phyloP scores from a whole-genome alignment of 345 rosid species.

The Ailanthus altissimus region DNA sequence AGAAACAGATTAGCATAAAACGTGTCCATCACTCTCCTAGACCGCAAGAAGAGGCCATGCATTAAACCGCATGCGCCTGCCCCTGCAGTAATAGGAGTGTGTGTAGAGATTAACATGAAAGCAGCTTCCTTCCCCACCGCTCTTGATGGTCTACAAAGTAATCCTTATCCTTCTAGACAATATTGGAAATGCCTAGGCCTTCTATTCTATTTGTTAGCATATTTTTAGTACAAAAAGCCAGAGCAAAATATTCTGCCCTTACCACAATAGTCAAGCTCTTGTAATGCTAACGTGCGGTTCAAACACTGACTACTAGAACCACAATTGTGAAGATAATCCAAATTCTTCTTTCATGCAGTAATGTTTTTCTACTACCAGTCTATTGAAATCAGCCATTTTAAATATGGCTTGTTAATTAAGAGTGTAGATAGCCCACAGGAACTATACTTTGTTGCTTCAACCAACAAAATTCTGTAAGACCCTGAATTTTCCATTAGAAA shows the following conservation, averaged over 20 bases:
- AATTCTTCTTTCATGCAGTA: no score
- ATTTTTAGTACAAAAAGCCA: neutral
- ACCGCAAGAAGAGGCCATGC: neutral
- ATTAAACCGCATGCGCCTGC: neutral
- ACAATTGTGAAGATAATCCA: neutral
- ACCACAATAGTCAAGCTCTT: neutral
- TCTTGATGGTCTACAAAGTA: neutral
- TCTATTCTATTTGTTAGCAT: no score
- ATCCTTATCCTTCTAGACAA: neutral
- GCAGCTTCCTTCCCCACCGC: neutral
- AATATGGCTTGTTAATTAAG: neutral
- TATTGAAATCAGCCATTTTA: neutral
- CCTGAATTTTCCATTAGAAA: no score
- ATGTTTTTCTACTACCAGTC: neutral
- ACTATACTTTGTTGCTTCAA: no score
- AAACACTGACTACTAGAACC: neutral
- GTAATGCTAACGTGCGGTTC: neutral
- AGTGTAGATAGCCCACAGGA: neutral
- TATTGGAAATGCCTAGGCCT: neutral
- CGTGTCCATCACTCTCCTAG: neutral
- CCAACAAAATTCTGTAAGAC: no score
- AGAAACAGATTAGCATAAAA: constrained; percentile 1
- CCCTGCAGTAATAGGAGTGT: neutral
- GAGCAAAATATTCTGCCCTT: no score
- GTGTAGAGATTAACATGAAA: neutral